Evolutionary conservation across 306 rosid species (phyloP).

Genomic region (Cucurbita argyrosperma): DNA sequence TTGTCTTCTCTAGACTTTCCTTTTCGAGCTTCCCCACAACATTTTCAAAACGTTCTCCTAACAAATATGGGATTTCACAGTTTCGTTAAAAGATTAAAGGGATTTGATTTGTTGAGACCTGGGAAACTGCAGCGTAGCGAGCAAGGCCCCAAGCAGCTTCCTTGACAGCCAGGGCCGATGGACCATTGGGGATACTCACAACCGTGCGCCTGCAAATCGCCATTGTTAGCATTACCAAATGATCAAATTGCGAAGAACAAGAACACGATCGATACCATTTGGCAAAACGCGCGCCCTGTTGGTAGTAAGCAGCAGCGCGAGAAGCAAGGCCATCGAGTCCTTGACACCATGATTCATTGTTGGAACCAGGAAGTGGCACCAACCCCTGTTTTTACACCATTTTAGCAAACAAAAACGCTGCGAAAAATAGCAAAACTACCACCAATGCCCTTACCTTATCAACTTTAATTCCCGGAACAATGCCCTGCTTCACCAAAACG

Average conservation of each 20-base stretch:
- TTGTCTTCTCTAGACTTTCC: too few species aligned
- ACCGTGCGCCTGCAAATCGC: conserved; percentile 7
- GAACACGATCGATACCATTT: conserved; percentile 37
- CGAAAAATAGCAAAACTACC: too few species aligned
- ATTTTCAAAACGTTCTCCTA: too few species aligned
- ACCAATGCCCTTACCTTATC: conserved; percentile 42
- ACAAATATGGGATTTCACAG: too few species aligned
- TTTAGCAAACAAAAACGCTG: too few species aligned
- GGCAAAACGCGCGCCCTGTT: conserved; percentile 95
- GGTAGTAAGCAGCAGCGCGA: conserved; percentile 81
- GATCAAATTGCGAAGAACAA: not conserved
- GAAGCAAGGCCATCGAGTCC: conserved; percentile 92
- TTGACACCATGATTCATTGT: conserved; percentile 91
- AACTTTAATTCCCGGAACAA: conserved; percentile 80
- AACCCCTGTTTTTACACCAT: conserved; percentile 32
- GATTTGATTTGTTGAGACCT: conserved; percentile 21
- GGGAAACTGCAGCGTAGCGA: conserved; percentile 89
- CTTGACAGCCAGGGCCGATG: conserved; percentile 85
- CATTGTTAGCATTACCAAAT: not conserved
- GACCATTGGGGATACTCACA: conserved; percentile 95
- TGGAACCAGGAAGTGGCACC: conserved; percentile 70
- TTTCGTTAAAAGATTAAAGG: not conserved
- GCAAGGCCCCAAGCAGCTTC: conserved; percentile 93
- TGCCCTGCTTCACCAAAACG: conserved; percentile 46
- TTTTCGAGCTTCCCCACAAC: too few species aligned